Evolutionary conservation across 2,329 filamentous ascomycete genomes (phyloP).

Genomic region (Aspergillus proliferans): DNA sequence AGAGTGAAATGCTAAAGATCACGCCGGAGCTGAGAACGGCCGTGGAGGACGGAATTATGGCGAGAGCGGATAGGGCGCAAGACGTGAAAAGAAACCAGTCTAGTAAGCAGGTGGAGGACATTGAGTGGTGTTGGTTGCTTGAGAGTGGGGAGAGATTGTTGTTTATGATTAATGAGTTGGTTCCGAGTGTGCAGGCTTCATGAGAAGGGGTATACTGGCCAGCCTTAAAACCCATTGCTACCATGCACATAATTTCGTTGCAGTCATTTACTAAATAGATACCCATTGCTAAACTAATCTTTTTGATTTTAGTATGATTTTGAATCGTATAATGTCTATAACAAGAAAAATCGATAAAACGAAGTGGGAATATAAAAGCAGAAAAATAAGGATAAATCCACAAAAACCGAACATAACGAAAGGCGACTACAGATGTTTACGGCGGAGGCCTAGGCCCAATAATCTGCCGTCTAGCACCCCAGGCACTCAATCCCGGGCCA

Average conservation of each 20-base stretch:
- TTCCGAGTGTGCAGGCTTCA: conserved; percentile 7
- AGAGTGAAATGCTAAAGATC: conserved; percentile 26
- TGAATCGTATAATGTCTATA: background rate
- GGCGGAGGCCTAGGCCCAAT: conserved; percentile 53
- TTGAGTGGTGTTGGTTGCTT: conserved; percentile 33
- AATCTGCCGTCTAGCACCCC: conserved; percentile 55
- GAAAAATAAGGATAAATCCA: background rate
- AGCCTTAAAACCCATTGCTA: background rate
- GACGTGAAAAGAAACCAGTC: conserved; percentile 41
- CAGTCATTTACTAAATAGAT: background rate
- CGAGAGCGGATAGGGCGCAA: conserved; percentile 42
- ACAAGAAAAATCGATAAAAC: background rate
- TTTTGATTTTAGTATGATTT: background rate
- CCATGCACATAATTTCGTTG: background rate
- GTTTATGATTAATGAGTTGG: conserved; percentile 30
- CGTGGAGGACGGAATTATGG: conserved; percentile 49
- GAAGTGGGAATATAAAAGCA: background rate
- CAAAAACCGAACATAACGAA: background rate
- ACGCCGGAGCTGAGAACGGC: conserved; percentile 37
- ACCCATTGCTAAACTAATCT: background rate
- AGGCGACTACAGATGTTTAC: conserved; percentile 11
- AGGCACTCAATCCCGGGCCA: conserved; percentile 47
- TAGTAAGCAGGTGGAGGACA: conserved; percentile 26
- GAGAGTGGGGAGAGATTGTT: conserved; percentile 38
- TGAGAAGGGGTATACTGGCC: background rate